Conservation (phyloP, 352 stramenopile species). For the Phytophthora fragariaefolia region DNA sequence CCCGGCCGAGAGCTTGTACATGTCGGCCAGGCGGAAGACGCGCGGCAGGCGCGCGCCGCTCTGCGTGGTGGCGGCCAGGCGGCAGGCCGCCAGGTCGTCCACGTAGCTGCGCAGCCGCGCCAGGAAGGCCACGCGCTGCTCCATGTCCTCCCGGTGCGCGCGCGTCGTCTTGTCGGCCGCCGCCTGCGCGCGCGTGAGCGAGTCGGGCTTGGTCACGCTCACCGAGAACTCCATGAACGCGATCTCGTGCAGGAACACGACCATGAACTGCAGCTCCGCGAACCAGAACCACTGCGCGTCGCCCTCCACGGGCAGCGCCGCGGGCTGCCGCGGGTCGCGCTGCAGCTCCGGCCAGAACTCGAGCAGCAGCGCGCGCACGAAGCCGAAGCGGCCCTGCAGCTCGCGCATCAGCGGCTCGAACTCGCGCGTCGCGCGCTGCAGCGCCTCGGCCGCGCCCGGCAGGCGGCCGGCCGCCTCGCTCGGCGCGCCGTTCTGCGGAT, state of each 20-base stretch:
- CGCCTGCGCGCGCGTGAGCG: slow-evolving; percentile 46
- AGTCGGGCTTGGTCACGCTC: slow-evolving; percentile 84
- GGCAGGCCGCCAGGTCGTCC: slow-evolving; percentile 55
- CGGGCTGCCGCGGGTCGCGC: slow-evolving; percentile 49
- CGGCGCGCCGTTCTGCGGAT: not conserved
- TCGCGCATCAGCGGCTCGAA: slow-evolving; percentile 32
- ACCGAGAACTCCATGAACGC: slow-evolving; percentile 88
- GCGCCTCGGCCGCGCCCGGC: not conserved
- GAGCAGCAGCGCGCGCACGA: slow-evolving; percentile 66
- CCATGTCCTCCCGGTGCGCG: slow-evolving; percentile 77
- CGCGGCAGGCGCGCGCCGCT: slow-evolving; percentile 51
- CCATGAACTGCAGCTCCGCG: slow-evolving; percentile 79
- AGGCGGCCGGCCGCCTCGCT: slow-evolving; percentile 13
- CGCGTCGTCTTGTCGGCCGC: slow-evolving; percentile 55
- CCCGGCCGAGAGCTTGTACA: slow-evolving; percentile 74
- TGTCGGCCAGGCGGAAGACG: slow-evolving; percentile 77
- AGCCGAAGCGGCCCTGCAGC: slow-evolving; percentile 53
- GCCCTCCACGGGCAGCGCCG: slow-evolving; percentile 41
- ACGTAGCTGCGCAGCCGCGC: slow-evolving; percentile 67
- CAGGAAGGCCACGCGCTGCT: slow-evolving; percentile 79
- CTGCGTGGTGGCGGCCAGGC: slow-evolving; percentile 51
- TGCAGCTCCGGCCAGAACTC: slow-evolving; percentile 79
- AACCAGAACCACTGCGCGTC: slow-evolving; percentile 88
- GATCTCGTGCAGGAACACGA: slow-evolving; percentile 87
- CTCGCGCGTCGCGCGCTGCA: slow-evolving; percentile 34